phyloP scores from a whole-genome alignment of 2,329 filamentous ascomycete genomes.

The Colletotrichum caudatum region DNA sequence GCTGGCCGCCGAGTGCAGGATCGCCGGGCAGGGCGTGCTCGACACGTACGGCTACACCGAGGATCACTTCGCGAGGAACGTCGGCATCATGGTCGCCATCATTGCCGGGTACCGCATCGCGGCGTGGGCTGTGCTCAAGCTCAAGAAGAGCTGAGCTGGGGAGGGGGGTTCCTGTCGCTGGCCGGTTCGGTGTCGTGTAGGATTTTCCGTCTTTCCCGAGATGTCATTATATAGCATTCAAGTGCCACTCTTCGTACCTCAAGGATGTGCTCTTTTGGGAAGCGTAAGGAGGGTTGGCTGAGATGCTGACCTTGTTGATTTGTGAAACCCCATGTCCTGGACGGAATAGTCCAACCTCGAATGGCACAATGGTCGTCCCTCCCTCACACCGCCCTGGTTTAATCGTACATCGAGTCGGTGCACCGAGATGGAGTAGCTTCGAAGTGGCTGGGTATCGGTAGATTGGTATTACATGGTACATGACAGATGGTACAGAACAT shows the following conservation, averaged over 20 bases:
- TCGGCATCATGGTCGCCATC: conserved; percentile 83
- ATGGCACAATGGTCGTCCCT: too few relatives aligned
- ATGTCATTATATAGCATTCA: background rate
- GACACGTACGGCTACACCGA: conserved; percentile 76
- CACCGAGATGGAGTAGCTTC: background rate
- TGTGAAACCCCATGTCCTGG: too few relatives aligned
- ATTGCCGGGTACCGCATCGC: conserved; percentile 78
- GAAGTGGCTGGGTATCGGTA: background rate
- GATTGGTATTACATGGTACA: conserved; percentile 2
- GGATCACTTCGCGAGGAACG: conserved; percentile 73
- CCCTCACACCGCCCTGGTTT: background rate
- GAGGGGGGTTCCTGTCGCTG: background rate
- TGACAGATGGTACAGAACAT: background rate
- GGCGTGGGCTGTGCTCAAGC: conserved; percentile 71
- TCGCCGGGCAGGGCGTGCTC: conserved; percentile 78
- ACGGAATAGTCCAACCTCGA: too few relatives aligned
- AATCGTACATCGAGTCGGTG: background rate
- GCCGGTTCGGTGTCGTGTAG: background rate
- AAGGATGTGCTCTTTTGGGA: too few relatives aligned
- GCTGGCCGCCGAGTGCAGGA: conserved; percentile 73
- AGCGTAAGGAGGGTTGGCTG: too few relatives aligned
- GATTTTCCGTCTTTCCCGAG: background rate
- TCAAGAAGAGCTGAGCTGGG: conserved; percentile 34
- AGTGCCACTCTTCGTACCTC: too few relatives aligned
- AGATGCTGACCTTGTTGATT: too few relatives aligned